Evolutionary conservation across 768 basidiomycete species (phyloP).

Genomic region (Leccinum pellstonianum): DNA sequence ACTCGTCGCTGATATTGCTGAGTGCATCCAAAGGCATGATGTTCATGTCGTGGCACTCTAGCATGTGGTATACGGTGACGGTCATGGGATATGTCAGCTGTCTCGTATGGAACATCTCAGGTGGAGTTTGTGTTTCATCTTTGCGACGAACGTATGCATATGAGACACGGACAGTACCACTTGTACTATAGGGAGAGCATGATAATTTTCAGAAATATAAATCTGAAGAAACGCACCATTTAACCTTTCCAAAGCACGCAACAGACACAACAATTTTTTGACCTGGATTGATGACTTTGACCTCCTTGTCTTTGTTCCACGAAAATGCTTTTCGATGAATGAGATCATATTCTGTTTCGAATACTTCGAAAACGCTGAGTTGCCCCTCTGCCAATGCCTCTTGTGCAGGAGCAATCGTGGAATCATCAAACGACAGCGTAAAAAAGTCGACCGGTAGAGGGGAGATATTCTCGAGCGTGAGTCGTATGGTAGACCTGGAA

Average conservation of each 20-base stretch:
- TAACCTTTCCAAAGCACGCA: constrained; percentile 83
- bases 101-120: constrained; percentile 75
- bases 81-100: constrained; percentile 85
- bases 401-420: constrained; percentile 75
- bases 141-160: constrained; percentile 69
- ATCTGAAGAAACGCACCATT: constrained; percentile 66
- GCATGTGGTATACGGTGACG: constrained; percentile 94
- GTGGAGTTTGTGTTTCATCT: constrained; percentile 30
- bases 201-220: not conserved
- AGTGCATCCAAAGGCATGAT: constrained; percentile 57
- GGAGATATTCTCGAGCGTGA: constrained; percentile 91
- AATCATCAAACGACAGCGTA: constrained; percentile 86
- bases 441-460: constrained; percentile 80
- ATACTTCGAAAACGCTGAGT: constrained; percentile 78
- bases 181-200: constrained; percentile 50
- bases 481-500: constrained; percentile 72
- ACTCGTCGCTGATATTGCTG: constrained; percentile 22
- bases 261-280: constrained; percentile 68
- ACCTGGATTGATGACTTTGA: constrained; percentile 60
- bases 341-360: constrained; percentile 86
- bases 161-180: constrained; percentile 77
- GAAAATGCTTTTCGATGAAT: constrained; percentile 77
- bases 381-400: constrained; percentile 77
- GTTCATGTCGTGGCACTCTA: constrained; percentile 84
- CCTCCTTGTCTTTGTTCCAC: constrained; percentile 53